These are phyloP conservation scores for Hibiscus trionum DNA, from an alignment of 345 rosid genomes.

Conservation along the genomic window DNA sequence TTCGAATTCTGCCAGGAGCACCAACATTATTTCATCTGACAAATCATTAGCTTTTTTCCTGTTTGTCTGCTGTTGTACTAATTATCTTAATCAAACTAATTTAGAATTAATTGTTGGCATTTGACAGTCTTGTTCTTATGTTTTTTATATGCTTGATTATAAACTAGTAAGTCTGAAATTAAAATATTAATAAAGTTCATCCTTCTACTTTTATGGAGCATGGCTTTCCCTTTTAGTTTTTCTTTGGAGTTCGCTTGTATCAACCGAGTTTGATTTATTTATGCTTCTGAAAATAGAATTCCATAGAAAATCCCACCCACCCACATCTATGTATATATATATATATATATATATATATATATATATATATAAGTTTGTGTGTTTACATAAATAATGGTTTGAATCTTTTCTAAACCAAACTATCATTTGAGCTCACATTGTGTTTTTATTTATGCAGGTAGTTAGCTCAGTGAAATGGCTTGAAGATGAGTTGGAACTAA, in stretches of 20 bases:
- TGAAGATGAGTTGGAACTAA: conserved; percentile 97
- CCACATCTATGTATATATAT: not conserved
- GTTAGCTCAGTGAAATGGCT: conserved; percentile 99
- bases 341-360: no score
- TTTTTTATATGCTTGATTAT: not conserved
- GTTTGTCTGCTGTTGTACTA: not conserved
- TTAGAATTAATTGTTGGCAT: not conserved
- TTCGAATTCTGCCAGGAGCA: not conserved
- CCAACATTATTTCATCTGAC: not conserved
- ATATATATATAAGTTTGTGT: not conserved
- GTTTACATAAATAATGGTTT: conserved; percentile 3
- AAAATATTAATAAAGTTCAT: not conserved
- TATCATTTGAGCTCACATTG: not conserved
- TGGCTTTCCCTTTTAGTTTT: not conserved
- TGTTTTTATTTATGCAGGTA: conserved; percentile 43
- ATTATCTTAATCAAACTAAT: not conserved
- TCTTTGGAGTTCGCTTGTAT: not conserved
- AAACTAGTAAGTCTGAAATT: not conserved
- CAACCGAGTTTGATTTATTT: not conserved
- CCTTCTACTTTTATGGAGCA: not conserved
- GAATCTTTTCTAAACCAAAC: not conserved
- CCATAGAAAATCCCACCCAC: not conserved
- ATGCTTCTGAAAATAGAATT: conserved; percentile 2
- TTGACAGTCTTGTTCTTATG: not conserved
- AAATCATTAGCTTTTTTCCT: not conserved